Base-by-base conservation (phyloP, 495 filamentous ascomycete species). In the Hyaloscypha finlandica region DNA sequence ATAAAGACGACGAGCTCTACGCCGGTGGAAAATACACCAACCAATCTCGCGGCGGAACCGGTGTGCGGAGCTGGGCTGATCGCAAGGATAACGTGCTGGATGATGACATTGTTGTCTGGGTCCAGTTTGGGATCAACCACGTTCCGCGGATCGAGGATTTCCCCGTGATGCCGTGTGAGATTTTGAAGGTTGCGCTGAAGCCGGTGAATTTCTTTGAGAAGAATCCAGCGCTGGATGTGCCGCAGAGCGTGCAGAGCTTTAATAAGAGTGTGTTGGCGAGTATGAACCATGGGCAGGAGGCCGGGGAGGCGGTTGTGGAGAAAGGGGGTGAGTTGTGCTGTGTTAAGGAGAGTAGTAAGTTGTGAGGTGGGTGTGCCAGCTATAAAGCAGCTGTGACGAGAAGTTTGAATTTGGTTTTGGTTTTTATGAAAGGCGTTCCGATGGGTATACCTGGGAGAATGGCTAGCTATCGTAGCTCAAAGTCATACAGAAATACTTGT, bases 1-100 rank as follows among this genome's bases (percentile, higher is more conserved):
- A 96, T 75, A 81, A 79, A 51, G 93, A 96, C 63, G 86, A 82
- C 8, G 93, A 97, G 75, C 77, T 96, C 4, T 96, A 87, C 73
- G 87, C 93, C 0, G 92, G 88, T 8, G 93, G 93, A 8, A 85
- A 88, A 73, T 97, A 94, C 75, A 97, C 93, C 4, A 91, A 96
- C 68, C 94, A 97, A 78, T 91, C 88, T 31, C 80, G 84, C 33
- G 86, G 85, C 19, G 90, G 89, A 19, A 80, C 77, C 9, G 85
- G 85, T 4, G 84, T 88, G 6, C 79, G 86, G 45, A 76, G 78
- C 0, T 87, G 83, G 82, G 82, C 84, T 0, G 73, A 76, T 29
- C 76, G 86, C 9, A 78, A 79, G 6, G 86, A 88, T 11, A 73
- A 76, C 35, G 83, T 82, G 11, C 75, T 77, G 29, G 84, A 86